phyloP scores from a whole-genome alignment of 768 basidiomycete species.

The Calvatia gigantea region DNA sequence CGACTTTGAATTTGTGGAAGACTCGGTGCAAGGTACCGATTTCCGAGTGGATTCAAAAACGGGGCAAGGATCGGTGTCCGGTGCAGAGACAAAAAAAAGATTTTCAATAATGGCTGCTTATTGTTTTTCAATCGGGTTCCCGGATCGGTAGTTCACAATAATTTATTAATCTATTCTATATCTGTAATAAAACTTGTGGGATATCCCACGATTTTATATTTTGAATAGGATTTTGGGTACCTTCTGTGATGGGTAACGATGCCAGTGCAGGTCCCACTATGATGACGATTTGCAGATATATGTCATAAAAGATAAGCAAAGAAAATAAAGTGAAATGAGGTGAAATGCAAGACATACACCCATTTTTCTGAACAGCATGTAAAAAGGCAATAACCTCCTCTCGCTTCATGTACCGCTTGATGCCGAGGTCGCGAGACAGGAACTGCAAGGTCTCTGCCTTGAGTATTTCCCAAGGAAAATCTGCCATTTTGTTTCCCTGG shows the following conservation, averaged over 20 bases:
- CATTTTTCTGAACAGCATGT: constrained; percentile 4
- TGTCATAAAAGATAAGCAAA: neutral
- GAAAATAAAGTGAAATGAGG: neutral
- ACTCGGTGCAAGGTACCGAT: no score
- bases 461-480: constrained; percentile 14
- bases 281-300: no score
- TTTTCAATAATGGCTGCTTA: no score
- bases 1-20: no score
- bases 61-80: no score
- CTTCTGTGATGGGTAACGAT: neutral
- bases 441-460: constrained; percentile 8
- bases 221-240: neutral
- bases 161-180: no score
- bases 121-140: no score
- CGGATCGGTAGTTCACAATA: no score
- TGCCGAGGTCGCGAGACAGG: constrained; percentile 7
- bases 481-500: neutral
- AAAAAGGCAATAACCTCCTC: constrained; percentile 9
- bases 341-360: constrained; percentile 3
- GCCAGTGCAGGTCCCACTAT: constrained; percentile 9
- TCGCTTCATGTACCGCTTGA: neutral
- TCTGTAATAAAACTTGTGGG: neutral
- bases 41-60: no score
- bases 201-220: neutral
- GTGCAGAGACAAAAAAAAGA: no score